Evolutionary conservation across 2,329 filamentous ascomycete species (phyloP).

Genomic region (Fusarium sororula): DNA sequence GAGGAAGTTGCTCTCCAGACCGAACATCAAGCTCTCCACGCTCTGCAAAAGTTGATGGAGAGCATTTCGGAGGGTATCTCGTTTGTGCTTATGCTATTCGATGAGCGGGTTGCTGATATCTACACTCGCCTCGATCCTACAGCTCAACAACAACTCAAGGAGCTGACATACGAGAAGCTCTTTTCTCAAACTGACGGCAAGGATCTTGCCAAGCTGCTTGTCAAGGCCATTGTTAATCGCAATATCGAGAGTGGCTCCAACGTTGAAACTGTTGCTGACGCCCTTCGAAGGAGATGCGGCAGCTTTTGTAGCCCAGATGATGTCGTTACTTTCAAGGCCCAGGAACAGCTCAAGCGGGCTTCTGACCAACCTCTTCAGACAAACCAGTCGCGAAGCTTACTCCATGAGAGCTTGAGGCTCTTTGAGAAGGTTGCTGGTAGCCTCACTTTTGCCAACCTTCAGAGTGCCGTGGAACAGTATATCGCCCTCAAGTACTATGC

Average conservation of each 20-base stretch:
- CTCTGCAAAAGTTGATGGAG: conserved; percentile 83
- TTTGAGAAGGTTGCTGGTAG: conserved; percentile 90
- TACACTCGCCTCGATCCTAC: conserved; percentile 77
- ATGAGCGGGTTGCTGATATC: conserved; percentile 91
- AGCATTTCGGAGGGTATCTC: conserved; percentile 97
- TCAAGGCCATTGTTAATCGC: conserved; percentile 97
- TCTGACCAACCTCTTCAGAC: conserved; percentile 79
- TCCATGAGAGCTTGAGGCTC: conserved; percentile 88
- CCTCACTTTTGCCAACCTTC: conserved; percentile 82
- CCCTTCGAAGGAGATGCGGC: conserved; percentile 88
- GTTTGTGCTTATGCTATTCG: conserved; percentile 93
- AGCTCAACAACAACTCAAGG: conserved; percentile 73
- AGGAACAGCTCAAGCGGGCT: conserved; percentile 91
- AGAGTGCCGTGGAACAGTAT: conserved; percentile 81
- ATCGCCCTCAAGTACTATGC: conserved; percentile 87
- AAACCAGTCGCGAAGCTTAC: conserved; percentile 78
- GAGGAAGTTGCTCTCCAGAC: conserved; percentile 93
- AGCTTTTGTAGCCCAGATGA: conserved; percentile 98
- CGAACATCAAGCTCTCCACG: conserved; percentile 91
- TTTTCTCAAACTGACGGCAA: conserved; percentile 84
- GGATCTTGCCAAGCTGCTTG: conserved; percentile 90
- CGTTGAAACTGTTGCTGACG: conserved; percentile 95
- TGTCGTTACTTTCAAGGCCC: conserved; percentile 97
- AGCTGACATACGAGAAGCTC: conserved; percentile 86
- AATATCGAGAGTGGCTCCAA: conserved; percentile 98